Evolutionary conservation across 2,329 filamentous ascomycete species (phyloP).

Genomic region (Fusarium sp.): DNA sequence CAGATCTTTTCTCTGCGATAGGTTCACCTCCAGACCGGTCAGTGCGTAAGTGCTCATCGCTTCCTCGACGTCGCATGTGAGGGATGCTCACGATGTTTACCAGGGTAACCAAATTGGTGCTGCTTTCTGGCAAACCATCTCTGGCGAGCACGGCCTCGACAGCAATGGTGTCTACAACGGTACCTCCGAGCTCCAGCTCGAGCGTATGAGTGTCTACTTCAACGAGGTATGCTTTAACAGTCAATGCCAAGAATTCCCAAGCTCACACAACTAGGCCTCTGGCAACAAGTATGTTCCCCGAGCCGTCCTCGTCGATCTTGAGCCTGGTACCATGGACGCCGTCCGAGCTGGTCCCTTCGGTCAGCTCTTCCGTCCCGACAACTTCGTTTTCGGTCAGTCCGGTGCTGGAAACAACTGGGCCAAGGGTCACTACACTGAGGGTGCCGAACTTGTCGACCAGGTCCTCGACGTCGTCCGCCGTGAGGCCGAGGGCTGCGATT

Average conservation of each 20-base stretch:
- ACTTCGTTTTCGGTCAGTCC: constrained; percentile 99
- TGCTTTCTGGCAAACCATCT: constrained; percentile 96
- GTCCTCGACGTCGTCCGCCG: constrained; percentile 98
- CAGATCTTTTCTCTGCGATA: constrained; percentile 65
- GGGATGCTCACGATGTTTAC: constrained; percentile 49
- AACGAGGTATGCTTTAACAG: constrained; percentile 65
- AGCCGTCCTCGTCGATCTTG: constrained; percentile 98
- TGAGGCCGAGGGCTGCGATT: constrained; percentile 98
- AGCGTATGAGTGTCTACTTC: constrained; percentile 99
- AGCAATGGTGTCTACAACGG: constrained; percentile 99
- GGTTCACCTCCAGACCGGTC: constrained; percentile 99
- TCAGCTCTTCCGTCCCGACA: constrained; percentile 99
- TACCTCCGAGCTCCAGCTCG: constrained; percentile 97
- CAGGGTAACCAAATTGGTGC: constrained; percentile 99
- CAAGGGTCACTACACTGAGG: constrained; percentile 99
- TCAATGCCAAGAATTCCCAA: neutral
- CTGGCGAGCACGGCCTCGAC: constrained; percentile 95
- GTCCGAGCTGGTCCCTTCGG: constrained; percentile 98
- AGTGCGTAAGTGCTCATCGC: constrained; percentile 77
- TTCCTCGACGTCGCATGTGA: constrained; percentile 16
- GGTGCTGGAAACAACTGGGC: constrained; percentile 99
- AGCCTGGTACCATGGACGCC: constrained; percentile 99
- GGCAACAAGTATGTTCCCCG: constrained; percentile 99
- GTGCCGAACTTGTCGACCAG: constrained; percentile 97
- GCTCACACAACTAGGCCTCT: constrained; percentile 70